Conservation (phyloP, 306 rosid species). For the Dryas octopetala region DNA sequence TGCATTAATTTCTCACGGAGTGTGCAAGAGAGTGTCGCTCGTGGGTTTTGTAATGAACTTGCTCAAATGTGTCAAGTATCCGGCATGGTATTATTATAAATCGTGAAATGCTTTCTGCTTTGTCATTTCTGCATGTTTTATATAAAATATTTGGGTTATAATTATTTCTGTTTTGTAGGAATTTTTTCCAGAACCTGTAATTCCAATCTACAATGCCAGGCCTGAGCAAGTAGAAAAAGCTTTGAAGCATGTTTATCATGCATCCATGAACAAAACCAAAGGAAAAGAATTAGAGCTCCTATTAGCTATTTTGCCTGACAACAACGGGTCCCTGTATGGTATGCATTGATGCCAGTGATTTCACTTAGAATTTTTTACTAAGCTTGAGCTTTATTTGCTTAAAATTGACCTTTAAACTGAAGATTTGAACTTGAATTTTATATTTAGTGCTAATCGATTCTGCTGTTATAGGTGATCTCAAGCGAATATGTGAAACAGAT, state of each 20-base stretch:
- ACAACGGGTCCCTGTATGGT: slow-evolving; percentile 88
- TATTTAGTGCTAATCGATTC: slow-evolving; percentile 8
- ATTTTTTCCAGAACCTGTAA: slow-evolving; percentile 75
- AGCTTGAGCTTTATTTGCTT: background rate
- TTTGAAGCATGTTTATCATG: slow-evolving; percentile 80
- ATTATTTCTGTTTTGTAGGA: slow-evolving; percentile 46
- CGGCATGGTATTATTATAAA: slow-evolving; percentile 71
- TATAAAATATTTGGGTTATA: background rate
- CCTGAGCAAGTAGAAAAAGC: slow-evolving; percentile 94
- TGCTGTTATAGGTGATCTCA: slow-evolving; percentile 73
- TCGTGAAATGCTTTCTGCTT: slow-evolving; percentile 2
- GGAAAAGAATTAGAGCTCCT: slow-evolving; percentile 87
- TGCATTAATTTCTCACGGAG: slow-evolving; percentile 90
- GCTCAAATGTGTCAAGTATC: slow-evolving; percentile 98
- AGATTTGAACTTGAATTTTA: slow-evolving; percentile 10
- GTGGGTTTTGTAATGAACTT: slow-evolving; percentile 80
- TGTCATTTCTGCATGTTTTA: slow-evolving; percentile 2
- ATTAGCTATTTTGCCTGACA: slow-evolving; percentile 88
- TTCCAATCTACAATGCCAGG: slow-evolving; percentile 80
- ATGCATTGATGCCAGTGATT: slow-evolving; percentile 9
- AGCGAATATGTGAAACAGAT: slow-evolving; percentile 90
- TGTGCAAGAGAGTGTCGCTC: slow-evolving; percentile 86
- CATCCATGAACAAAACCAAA: slow-evolving; percentile 71
- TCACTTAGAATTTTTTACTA: background rate
- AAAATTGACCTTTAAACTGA: background rate